Evolutionary conservation across 2,329 filamentous ascomycete species (phyloP).

Genomic region (Colletotrichum phormii): DNA sequence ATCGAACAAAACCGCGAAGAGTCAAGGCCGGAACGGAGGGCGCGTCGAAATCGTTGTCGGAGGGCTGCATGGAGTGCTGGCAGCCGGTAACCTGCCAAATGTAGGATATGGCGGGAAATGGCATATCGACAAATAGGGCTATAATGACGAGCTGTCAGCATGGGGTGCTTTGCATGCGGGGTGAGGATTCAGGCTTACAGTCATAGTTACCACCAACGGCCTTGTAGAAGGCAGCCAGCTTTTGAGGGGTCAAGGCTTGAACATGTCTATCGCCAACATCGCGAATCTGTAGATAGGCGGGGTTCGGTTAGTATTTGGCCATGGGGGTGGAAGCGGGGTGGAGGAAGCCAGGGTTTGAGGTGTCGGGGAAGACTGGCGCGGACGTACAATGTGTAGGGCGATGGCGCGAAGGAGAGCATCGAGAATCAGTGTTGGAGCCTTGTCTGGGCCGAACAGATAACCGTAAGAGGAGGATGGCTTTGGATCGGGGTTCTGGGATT

Average conservation of each 20-base stretch:
- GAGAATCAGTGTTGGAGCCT: conserved; percentile 74
- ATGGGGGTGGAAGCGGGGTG: conserved; percentile 25
- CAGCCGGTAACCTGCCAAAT: conserved; percentile 94
- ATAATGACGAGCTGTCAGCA: conserved; percentile 37
- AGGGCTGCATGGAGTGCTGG: conserved; percentile 84
- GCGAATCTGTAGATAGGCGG: conserved; percentile 57
- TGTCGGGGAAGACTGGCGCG: neutral
- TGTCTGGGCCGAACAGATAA: conserved; percentile 76
- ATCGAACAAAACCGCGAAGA: conserved; percentile 86
- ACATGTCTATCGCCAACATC: conserved; percentile 69
- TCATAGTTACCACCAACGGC: conserved; percentile 82
- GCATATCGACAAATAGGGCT: conserved; percentile 83
- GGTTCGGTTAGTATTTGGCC: conserved; percentile 28
- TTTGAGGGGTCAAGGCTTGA: conserved; percentile 69
- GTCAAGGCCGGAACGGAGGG: conserved; percentile 88
- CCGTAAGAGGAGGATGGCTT: conserved; percentile 59
- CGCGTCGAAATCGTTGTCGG: conserved; percentile 74
- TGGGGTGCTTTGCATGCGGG: neutral
- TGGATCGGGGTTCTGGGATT: neutral
- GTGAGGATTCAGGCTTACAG: conserved; percentile 51
- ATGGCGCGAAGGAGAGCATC: conserved; percentile 77
- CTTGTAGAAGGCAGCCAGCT: conserved; percentile 82
- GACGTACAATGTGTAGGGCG: conserved; percentile 76
- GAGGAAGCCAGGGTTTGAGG: neutral
- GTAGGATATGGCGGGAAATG: conserved; percentile 82